phyloP scores from a whole-genome alignment of 2,329 filamentous ascomycete genomes.

The Pestalotiopsis fici region DNA sequence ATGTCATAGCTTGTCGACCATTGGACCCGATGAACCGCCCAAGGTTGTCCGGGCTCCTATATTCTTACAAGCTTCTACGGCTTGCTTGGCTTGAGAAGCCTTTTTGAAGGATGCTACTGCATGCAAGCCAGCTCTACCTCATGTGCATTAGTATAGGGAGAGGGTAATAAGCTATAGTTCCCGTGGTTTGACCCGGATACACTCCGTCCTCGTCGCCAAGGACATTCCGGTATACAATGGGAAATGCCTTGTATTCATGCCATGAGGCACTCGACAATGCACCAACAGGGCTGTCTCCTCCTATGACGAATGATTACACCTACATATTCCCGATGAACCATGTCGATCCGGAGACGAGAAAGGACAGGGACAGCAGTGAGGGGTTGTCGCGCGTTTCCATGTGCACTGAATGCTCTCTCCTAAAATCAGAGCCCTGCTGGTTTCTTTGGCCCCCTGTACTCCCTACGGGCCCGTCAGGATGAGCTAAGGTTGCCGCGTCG shows the following conservation, averaged over 20 bases:
- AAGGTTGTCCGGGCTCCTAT: background rate
- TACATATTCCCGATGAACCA: background rate
- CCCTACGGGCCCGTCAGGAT: background rate
- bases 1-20: background rate
- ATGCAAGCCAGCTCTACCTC: too few relatives aligned
- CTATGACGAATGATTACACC: background rate
- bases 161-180: too few relatives aligned
- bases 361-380: background rate
- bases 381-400: too few relatives aligned
- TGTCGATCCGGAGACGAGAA: background rate
- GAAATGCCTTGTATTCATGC: background rate
- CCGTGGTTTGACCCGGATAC: too few relatives aligned
- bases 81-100: background rate
- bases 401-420: too few relatives aligned
- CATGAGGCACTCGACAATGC: background rate
- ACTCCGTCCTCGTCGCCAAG: too few relatives aligned
- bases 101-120: too few relatives aligned
- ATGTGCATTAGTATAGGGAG: too few relatives aligned
- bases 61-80: background rate
- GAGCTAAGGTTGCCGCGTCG: background rate
- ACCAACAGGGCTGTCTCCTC: background rate
- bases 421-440: background rate
- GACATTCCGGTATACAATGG: too few relatives aligned
- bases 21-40: background rate
- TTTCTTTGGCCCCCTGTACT: background rate